phyloP scores from a whole-genome alignment of 495 filamentous ascomycete species.

The Neohortaea acidophila region DNA sequence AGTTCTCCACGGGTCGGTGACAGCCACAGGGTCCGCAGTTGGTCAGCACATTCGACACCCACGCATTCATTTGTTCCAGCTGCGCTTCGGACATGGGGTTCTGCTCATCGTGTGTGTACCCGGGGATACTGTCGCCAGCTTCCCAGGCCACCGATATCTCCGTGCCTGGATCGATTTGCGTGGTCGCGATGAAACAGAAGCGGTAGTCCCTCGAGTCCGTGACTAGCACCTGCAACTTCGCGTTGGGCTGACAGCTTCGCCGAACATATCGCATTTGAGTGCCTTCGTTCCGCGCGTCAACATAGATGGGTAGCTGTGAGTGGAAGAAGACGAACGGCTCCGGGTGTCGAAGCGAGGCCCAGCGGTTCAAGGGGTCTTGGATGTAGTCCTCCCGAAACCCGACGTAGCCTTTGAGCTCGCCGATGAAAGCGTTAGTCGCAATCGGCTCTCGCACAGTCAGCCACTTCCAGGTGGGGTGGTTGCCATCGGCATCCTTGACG shows the following conservation, averaged over 20 bases:
- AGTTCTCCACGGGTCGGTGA: constrained; percentile 40
- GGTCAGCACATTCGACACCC: constrained; percentile 60
- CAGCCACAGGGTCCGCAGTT: constrained; percentile 87
- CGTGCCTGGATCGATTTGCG: constrained; percentile 45
- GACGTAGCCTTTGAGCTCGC: constrained; percentile 76
- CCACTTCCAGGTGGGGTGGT: constrained; percentile 50
- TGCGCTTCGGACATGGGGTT: constrained; percentile 23
- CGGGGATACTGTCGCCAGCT: constrained; percentile 28
- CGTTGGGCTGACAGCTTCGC: constrained; percentile 77
- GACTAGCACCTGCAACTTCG: constrained; percentile 64
- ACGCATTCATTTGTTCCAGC: constrained; percentile 29
- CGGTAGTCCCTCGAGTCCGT: constrained; percentile 61
- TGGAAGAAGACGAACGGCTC: constrained; percentile 38
- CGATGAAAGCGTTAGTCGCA: constrained; percentile 52
- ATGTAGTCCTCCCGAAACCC: constrained; percentile 66
- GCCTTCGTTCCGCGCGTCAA: constrained; percentile 76
- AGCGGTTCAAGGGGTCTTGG: constrained; percentile 54
- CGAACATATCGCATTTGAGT: constrained; percentile 70
- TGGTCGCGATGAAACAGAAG: constrained; percentile 75
- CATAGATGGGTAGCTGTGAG: constrained; percentile 49
- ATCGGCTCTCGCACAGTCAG: constrained; percentile 49
- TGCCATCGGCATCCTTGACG: constrained; percentile 30
- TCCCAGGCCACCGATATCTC: constrained; percentile 59
- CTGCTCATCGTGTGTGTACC: constrained; percentile 22
- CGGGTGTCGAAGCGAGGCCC: constrained; percentile 60